These are phyloP conservation scores for Boletus huronensis DNA, from an alignment of 768 basidiomycete genomes.

Conservation along the genomic window DNA sequence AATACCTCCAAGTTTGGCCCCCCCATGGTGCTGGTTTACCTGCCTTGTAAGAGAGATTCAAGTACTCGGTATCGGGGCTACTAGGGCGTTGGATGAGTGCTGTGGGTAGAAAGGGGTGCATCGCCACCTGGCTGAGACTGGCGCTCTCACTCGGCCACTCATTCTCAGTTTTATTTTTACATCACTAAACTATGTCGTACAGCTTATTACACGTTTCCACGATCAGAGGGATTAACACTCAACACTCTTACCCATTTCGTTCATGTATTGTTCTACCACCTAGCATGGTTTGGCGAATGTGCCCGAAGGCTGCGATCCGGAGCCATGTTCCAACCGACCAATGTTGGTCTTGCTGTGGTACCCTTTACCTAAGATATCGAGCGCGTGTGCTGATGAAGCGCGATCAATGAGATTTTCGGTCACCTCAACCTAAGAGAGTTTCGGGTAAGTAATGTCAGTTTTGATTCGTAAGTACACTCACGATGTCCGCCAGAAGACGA, in stretches of 20 bases:
- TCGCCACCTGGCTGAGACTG: too few relatives aligned
- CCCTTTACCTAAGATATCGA: slow-evolving; percentile 41
- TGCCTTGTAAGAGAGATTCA: slow-evolving; percentile 56
- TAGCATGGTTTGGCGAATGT: slow-evolving; percentile 71
- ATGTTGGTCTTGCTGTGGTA: slow-evolving; percentile 29
- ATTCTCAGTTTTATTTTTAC: background rate
- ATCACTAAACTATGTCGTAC: background rate
- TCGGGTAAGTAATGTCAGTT: slow-evolving; percentile 1
- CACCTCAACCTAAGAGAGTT: slow-evolving; percentile 48
- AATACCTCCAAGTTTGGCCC: slow-evolving; percentile 85
- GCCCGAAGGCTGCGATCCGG: slow-evolving; percentile 48
- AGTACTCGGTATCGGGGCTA: background rate
- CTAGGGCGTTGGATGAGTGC: too few relatives aligned
- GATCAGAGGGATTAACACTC: background rate
- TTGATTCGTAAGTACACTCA: slow-evolving; percentile 34
- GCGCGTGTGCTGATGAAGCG: slow-evolving; percentile 48
- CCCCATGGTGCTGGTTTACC: slow-evolving; percentile 49
- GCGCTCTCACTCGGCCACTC: too few relatives aligned
- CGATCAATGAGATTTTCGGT: slow-evolving; percentile 53
- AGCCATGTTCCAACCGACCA: slow-evolving; percentile 47
- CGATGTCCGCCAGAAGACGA: slow-evolving; percentile 64
- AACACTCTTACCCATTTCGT: background rate
- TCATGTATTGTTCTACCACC: background rate
- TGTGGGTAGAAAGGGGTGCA: background rate
- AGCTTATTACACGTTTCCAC: background rate